Conservation (phyloP, 2,329 filamentous ascomycete species). For the Penicillium palitans region DNA sequence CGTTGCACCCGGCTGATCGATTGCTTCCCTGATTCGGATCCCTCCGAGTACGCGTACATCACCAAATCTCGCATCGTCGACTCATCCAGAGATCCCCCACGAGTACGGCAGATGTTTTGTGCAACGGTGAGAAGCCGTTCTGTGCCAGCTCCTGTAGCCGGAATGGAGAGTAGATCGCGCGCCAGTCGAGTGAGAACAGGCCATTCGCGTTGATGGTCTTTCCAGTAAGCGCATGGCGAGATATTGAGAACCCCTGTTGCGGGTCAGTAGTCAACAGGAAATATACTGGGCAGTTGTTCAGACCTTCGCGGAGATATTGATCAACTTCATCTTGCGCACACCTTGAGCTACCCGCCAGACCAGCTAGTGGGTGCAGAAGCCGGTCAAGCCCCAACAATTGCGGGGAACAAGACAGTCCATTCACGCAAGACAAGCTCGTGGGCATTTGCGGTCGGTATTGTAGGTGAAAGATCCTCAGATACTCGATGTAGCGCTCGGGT, state of each 20-base stretch:
- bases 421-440: neutral
- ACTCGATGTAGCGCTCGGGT: neutral
- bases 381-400: neutral
- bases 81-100: neutral
- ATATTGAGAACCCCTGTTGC: neutral
- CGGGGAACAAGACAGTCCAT: slow-evolving; percentile 1
- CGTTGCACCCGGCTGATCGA: too few species aligned
- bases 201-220: neutral
- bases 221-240: neutral
- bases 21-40: too few species aligned
- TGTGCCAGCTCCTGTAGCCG: neutral
- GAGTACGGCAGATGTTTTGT: neutral
- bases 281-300: neutral
- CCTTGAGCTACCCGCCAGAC: neutral
- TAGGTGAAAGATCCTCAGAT: slow-evolving; percentile 1
- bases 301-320: slow-evolving; percentile 3
- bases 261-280: neutral
- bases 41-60: too few species aligned
- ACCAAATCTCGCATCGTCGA: too few species aligned
- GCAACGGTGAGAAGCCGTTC: neutral
- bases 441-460: slow-evolving; percentile 1
- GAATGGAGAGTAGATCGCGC: neutral
- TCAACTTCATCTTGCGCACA: neutral
- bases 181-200: neutral
- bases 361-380: neutral